These are phyloP conservation scores for Oryza brachyantha DNA, from an alignment of 176 grass and related monocot species.

Conservation along the genomic window DNA sequence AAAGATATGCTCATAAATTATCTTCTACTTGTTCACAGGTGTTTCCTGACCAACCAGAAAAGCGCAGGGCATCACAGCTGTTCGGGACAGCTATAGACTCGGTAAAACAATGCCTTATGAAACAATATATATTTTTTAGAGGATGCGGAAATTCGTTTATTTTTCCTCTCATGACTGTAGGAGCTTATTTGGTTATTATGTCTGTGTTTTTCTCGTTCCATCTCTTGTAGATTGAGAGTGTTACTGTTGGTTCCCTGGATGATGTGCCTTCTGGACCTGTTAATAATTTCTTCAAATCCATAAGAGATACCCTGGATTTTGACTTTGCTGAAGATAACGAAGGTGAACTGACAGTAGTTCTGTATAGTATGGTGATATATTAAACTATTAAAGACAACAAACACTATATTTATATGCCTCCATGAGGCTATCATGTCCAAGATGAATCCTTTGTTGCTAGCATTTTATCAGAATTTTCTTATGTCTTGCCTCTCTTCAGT, in stretches of 20 bases:
- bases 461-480: neutral
- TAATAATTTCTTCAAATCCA: conserved; percentile 79
- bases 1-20: conserved; percentile 22
- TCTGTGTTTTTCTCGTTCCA: neutral
- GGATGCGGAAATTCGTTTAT: neutral
- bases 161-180: neutral
- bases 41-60: conserved; percentile 95
- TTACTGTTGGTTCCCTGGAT: conserved; percentile 82
- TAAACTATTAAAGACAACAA: neutral
- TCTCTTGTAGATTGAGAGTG: conserved; percentile 65
- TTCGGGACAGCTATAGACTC: conserved; percentile 75
- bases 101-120: conserved; percentile 33
- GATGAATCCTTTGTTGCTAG: neutral
- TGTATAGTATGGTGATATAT: neutral
- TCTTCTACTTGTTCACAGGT: conserved; percentile 68
- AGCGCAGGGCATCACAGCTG: conserved; percentile 71
- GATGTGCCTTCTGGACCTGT: conserved; percentile 70
- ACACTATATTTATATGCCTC: neutral
- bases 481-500: neutral
- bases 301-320: conserved; percentile 92
- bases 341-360: conserved; percentile 33
- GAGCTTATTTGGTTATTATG: neutral
- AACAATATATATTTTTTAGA: neutral
- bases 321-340: conserved; percentile 79
- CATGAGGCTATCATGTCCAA: neutral